Evolutionary conservation across 306 rosid genomes (phyloP).

Genomic region (Cajanus cajan): DNA sequence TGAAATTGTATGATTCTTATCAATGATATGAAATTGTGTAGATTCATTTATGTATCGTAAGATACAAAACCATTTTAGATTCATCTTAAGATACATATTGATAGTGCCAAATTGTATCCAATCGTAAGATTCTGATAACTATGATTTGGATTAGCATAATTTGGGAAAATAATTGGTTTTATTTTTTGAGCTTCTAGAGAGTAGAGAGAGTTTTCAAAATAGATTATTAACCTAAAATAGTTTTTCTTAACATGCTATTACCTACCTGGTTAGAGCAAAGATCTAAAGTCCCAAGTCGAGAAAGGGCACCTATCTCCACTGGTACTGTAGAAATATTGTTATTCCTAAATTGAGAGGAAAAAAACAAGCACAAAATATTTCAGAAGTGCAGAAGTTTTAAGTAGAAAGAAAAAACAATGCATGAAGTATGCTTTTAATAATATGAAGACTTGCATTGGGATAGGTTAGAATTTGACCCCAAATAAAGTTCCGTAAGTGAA

Average conservation of each 20-base stretch:
- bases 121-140: no score
- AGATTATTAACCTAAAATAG: background rate
- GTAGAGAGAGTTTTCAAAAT: background rate
- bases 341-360: constrained; percentile 52
- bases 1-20: no score
- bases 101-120: no score
- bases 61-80: no score
- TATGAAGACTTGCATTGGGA: constrained; percentile 32
- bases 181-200: background rate
- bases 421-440: constrained; percentile 22
- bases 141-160: background rate
- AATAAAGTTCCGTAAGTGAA: constrained; percentile 75
- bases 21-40: no score
- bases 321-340: constrained; percentile 70
- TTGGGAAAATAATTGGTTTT: background rate
- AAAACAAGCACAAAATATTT: constrained; percentile 22
- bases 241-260: background rate
- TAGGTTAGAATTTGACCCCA: constrained; percentile 69
- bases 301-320: constrained; percentile 68
- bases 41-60: no score
- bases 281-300: constrained; percentile 81
- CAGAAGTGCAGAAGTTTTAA: constrained; percentile 20
- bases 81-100: no score
- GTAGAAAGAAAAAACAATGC: constrained; percentile 24
- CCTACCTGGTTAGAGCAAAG: constrained; percentile 91